Evolutionary conservation across 352 stramenopile species (phyloP).

Genomic region (Phytopythium litorale): DNA sequence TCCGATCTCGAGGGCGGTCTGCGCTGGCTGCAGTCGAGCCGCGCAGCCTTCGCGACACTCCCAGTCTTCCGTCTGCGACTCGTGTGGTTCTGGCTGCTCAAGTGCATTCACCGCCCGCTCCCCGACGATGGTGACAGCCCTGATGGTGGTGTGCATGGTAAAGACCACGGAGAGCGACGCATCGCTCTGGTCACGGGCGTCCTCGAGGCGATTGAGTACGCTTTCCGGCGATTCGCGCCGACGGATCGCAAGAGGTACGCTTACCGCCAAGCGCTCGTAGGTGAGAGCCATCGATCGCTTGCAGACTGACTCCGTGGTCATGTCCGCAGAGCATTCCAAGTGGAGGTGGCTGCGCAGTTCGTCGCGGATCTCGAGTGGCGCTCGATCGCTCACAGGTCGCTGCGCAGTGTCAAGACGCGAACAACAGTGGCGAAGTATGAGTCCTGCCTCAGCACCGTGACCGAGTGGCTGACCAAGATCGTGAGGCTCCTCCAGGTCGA

Average conservation of each 20-base stretch:
- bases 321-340: conserved; percentile 38
- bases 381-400: neutral
- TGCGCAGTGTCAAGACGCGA: neutral
- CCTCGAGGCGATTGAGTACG: conserved; percentile 59
- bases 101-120: conserved; percentile 15
- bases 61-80: conserved; percentile 36
- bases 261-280: neutral
- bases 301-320: neutral
- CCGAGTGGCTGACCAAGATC: conserved; percentile 51
- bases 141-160: neutral
- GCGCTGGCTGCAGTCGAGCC: conserved; percentile 40
- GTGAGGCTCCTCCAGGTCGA: conserved; percentile 51
- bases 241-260: conserved; percentile 29
- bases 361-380: conserved; percentile 55
- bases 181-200: conserved; percentile 13
- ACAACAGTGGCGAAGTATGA: neutral
- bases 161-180: conserved; percentile 1
- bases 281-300: neutral
- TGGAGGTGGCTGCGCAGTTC: conserved; percentile 44
- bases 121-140: conserved; percentile 1
- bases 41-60: conserved; percentile 25
- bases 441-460: conserved; percentile 8
- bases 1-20: conserved; percentile 15
- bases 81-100: conserved; percentile 63
- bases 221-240: conserved; percentile 49